Evolutionary conservation across 169 alveolate species (phyloP), one percentile per base, ranked within the genome.

Genomic region (Plasmodium inui): DNA sequence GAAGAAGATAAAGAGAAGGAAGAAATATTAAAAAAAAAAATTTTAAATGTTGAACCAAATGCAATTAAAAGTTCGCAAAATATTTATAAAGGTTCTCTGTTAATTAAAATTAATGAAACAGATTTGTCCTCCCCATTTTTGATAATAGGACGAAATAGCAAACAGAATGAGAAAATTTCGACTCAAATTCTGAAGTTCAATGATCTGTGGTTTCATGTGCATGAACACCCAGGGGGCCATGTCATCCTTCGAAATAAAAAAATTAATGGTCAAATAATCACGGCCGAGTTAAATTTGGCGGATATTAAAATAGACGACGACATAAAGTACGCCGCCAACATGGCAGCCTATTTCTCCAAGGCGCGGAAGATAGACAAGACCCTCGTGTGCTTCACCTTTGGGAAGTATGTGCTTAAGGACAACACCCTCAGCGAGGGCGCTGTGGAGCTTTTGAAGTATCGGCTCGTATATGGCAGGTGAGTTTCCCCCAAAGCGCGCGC

Each of bases 211-310:
- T 88, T 96, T 81, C 97, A 96, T 83, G 95, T 95, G 9, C 95
- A 93, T 84, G 97, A 96, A 41, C 95, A 96, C 53, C 97, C 97
- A 39, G 97, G 97, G 14, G 94, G 96, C 1, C 97, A 96, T 41
- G 97, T 96, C 44, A 88, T 96, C 22, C 93, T 96, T n/a, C 53
- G 97, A 34, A 80, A 94, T 30, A 85, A 88, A 70, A 85, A 73
- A 71, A 93, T 92, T 74, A 94, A 94, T 57, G 84, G 83, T 19
- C 81, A 81, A 41, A 80, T 89, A n/a, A 89, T 89, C 72, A 89
- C 91, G 14, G 76, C 94, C 19, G 94, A 89, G 41, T 32, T 71
- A 78, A 89, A 78, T 70, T 55, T 89, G 53, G 70, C 19, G 8
- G 90, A 81, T 89, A 80, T 89, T 37, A 81, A 67, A 26, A 61